Percentiles rank a stretch among this genome's conserved stretches.
These are phyloP conservation scores for Onygena corvina DNA, from an alignment of 2,329 filamentous ascomycete species.

Conservation along the genomic window DNA sequence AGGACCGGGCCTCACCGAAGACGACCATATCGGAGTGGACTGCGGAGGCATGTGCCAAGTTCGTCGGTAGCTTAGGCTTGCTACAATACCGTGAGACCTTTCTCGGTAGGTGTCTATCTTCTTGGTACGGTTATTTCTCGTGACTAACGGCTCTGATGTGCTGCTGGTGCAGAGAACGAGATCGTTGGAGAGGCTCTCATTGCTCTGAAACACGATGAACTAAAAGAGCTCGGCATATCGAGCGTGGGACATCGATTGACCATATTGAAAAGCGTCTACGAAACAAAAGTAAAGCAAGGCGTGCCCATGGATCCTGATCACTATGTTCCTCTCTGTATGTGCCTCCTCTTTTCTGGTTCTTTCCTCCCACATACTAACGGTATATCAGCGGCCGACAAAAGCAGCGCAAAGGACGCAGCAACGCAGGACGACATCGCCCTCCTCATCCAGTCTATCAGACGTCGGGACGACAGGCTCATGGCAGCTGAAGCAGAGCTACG, in stretches of 20 bases:
- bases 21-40: constrained; percentile 51
- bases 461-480: constrained; percentile 82
- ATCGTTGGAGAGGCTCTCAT: constrained; percentile 87
- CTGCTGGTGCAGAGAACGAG: constrained; percentile 60
- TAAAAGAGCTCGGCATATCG: constrained; percentile 86
- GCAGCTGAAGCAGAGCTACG: constrained; percentile 72
- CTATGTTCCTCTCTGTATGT: constrained; percentile 82
- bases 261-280: constrained; percentile 90
- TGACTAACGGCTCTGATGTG: not conserved
- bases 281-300: constrained; percentile 88
- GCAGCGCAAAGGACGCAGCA: constrained; percentile 71
- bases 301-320: constrained; percentile 84
- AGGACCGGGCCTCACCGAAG: constrained; percentile 43
- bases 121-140: not conserved
- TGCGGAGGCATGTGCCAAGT: constrained; percentile 80
- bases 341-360: constrained; percentile 10
- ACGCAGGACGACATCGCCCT: constrained; percentile 88
- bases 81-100: constrained; percentile 73
- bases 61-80: constrained; percentile 66
- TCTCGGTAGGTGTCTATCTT: constrained; percentile 51
- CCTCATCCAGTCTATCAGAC: constrained; percentile 74
- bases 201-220: constrained; percentile 76
- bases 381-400: constrained; percentile 67
- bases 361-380: constrained; percentile 2
- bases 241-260: constrained; percentile 92